Percentiles rank a stretch among this genome's conserved stretches.
phyloP scores from a whole-genome alignment of 2,329 filamentous ascomycete species.

The Trichoderma sp. region DNA sequence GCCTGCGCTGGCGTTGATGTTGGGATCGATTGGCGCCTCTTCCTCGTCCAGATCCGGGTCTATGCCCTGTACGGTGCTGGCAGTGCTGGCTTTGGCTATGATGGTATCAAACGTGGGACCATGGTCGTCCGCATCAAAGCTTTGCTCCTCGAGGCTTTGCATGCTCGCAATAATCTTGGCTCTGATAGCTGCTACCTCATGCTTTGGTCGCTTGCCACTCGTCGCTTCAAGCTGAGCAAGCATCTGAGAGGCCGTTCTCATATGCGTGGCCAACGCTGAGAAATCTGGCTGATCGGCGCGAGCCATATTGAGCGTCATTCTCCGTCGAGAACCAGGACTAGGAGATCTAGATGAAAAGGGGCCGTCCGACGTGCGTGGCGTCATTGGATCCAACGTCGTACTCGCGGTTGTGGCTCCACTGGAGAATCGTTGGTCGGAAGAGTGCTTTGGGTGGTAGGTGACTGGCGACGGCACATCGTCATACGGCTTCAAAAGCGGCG shows the following conservation, averaged over 20 bases:
- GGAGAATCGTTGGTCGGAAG: constrained; percentile 56
- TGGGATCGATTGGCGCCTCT: constrained; percentile 55
- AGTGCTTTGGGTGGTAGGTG: constrained; percentile 37
- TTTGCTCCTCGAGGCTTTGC: constrained; percentile 85
- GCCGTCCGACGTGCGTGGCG: constrained; percentile 73
- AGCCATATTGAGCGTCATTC: constrained; percentile 62
- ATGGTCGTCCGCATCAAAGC: constrained; percentile 75
- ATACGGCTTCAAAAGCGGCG: constrained; percentile 65
- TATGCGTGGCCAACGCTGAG: constrained; percentile 81
- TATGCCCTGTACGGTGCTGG: constrained; percentile 46
- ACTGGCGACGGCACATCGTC: constrained; percentile 51
- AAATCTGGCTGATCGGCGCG: constrained; percentile 76
- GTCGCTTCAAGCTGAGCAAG: constrained; percentile 80
- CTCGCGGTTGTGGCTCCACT: constrained; percentile 65
- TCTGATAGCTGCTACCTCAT: constrained; percentile 81
- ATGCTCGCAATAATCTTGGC: constrained; percentile 89
- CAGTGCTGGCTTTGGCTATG: constrained; percentile 69
- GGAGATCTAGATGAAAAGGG: constrained; percentile 68
- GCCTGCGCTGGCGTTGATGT: constrained; percentile 70
- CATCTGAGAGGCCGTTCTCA: constrained; percentile 87
- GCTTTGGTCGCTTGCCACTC: constrained; percentile 76
- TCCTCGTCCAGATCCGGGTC: constrained; percentile 63
- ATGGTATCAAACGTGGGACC: constrained; percentile 80
- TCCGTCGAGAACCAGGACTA: constrained; percentile 64
- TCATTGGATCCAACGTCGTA: constrained; percentile 62